Conservation (phyloP, 2,329 filamentous ascomycete species). For the Aspergillus sp. region DNA sequence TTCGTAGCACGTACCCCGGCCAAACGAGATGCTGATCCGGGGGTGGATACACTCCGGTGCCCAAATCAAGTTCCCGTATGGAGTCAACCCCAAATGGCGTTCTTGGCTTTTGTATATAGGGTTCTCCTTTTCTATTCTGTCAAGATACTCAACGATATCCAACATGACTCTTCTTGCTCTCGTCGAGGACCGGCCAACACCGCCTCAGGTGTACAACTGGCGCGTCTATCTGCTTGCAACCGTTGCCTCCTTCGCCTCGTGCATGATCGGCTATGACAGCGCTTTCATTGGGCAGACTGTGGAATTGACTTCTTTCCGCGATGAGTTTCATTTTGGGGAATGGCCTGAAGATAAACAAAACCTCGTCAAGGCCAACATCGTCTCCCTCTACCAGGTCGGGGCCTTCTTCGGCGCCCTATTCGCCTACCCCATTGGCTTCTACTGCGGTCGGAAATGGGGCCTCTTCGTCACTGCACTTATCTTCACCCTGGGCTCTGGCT, state of each 20-base stretch:
- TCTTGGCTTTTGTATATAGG: too few species aligned
- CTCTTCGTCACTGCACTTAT: constrained; percentile 61
- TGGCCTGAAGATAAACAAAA: constrained; percentile 45
- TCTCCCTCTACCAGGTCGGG: constrained; percentile 78
- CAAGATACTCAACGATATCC: too few species aligned
- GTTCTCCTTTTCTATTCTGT: too few species aligned
- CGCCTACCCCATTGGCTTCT: constrained; percentile 66
- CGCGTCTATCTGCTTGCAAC: constrained; percentile 56
- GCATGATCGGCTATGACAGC: constrained; percentile 65
- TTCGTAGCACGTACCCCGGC: too few species aligned
- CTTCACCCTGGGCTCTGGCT: constrained; percentile 68
- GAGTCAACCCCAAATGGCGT: not conserved
- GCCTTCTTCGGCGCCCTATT: constrained; percentile 76
- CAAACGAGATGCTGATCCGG: not conserved
- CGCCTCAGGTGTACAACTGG: constrained; percentile 61
- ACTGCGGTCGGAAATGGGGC: constrained; percentile 65
- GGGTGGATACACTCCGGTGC: not conserved
- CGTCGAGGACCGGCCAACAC: constrained; percentile 53
- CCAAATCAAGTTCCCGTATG: not conserved
- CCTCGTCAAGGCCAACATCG: constrained; percentile 70
- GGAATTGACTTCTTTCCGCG: constrained; percentile 65
- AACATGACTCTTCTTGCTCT: constrained; percentile 41
- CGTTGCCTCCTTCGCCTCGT: constrained; percentile 57
- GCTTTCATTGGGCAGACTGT: constrained; percentile 79
- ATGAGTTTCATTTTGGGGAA: constrained; percentile 64